phyloP scores from a whole-genome alignment of 2,329 filamentous ascomycete genomes.

The Xylaria sp. region DNA sequence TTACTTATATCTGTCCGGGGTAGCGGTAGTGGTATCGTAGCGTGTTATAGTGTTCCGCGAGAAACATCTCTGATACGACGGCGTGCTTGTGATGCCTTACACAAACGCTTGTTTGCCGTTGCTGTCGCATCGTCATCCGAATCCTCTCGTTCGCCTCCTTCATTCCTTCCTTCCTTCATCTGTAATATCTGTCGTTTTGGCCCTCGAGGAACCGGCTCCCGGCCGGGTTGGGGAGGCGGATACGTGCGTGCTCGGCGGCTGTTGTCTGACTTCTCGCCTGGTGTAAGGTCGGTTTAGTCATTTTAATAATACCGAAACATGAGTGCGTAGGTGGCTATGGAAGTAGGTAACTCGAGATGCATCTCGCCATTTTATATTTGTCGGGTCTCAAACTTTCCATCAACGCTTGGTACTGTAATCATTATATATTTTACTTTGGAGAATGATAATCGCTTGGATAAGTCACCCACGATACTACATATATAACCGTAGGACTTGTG shows the following conservation, averaged over 20 bases:
- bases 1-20: not conserved
- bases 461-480: not conserved
- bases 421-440: not conserved
- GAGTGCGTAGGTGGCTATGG: constrained; percentile 1
- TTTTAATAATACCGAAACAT: constrained; percentile 5
- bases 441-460: not conserved
- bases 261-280: not conserved
- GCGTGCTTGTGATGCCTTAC: constrained; percentile 2
- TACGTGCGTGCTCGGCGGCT: not conserved
- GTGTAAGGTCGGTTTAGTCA: not conserved
- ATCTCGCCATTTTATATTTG: not conserved
- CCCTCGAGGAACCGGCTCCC: not conserved
- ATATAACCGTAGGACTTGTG: not conserved
- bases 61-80: not conserved
- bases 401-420: not conserved
- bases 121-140: not conserved
- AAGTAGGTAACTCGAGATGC: constrained; percentile 10
- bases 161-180: no score
- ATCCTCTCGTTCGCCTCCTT: not conserved
- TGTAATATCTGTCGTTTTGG: not conserved
- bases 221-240: not conserved
- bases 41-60: not conserved
- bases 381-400: not conserved
- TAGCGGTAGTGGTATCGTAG: not conserved
- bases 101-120: not conserved